Evolutionary conservation across 2,329 filamentous ascomycete genomes (phyloP).

Genomic region (Paramyrothecium roridum): DNA sequence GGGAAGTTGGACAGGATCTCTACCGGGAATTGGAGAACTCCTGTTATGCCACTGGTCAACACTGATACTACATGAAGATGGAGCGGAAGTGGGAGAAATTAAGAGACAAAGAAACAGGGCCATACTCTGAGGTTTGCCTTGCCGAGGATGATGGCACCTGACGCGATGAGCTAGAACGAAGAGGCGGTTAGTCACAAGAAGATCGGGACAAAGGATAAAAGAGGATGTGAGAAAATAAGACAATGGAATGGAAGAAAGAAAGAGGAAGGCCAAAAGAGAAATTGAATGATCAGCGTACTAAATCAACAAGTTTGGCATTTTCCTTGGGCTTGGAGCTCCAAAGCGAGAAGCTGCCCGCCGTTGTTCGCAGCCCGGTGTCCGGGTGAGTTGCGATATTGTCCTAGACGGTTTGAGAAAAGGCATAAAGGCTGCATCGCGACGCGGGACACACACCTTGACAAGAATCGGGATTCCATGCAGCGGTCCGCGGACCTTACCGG

Average conservation of each 20-base stretch:
- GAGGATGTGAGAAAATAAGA: too few species aligned
- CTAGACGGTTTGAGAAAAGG: too few species aligned
- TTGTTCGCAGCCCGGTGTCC: neutral
- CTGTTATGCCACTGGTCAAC: neutral
- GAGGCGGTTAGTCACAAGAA: neutral
- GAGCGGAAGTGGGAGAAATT: neutral
- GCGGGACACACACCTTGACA: slow-evolving; percentile 54
- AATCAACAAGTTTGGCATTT: neutral
- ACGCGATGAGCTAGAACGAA: neutral
- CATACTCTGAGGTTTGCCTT: slow-evolving; percentile 20
- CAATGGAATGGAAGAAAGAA: too few species aligned
- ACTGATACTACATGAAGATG: neutral
- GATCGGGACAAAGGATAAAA: neutral
- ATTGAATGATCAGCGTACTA: too few species aligned
- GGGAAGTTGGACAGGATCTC: too few species aligned
- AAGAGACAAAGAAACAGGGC: too few species aligned
- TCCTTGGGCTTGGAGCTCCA: neutral
- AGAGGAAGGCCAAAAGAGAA: too few species aligned
- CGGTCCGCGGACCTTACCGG: slow-evolving; percentile 56
- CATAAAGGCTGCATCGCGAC: too few species aligned
- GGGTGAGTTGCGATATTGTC: neutral
- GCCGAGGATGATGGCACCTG: slow-evolving; percentile 15
- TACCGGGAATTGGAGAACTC: slow-evolving; percentile 5
- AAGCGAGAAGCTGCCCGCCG: neutral
- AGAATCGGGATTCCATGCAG: slow-evolving; percentile 75